Percentiles rank a stretch among this genome's conserved stretches.
These are phyloP conservation scores for Lipomyces japonicus DNA, from an alignment of 805 yeast species.

Conservation along the genomic window DNA sequence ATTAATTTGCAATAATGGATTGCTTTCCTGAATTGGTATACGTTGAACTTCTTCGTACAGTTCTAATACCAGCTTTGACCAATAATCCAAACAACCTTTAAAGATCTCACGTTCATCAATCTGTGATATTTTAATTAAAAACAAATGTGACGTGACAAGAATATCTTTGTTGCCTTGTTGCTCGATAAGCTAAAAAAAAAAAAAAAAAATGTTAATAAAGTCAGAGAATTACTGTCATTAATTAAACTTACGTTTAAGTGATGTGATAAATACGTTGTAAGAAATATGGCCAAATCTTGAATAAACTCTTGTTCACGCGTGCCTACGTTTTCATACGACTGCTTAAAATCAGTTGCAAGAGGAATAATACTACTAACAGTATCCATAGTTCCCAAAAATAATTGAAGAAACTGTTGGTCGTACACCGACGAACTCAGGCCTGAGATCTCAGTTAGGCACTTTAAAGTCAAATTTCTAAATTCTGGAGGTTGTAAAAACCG, in stretches of 20 bases:
- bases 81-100: conserved; percentile 92
- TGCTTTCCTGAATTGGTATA: conserved; percentile 65
- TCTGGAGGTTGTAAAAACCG: conserved; percentile 75
- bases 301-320: conserved; percentile 87
- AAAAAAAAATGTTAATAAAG: neutral
- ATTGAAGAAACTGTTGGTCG: conserved; percentile 56
- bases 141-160: conserved; percentile 68
- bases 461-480: conserved; percentile 78
- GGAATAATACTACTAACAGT: conserved; percentile 69
- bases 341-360: conserved; percentile 53
- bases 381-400: conserved; percentile 71
- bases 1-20: conserved; percentile 69
- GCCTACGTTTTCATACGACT: conserved; percentile 68
- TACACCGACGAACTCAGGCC: conserved; percentile 52
- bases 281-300: conserved; percentile 90
- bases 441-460: conserved; percentile 90
- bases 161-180: conserved; percentile 53
- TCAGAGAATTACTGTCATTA: conserved; percentile 3
- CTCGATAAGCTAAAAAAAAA: conserved; percentile 36
- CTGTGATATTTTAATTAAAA: conserved; percentile 76
- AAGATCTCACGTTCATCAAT: conserved; percentile 95
- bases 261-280: conserved; percentile 75
- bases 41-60: conserved; percentile 82
- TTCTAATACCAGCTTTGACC: conserved; percentile 81
- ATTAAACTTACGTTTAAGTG: conserved; percentile 52